Conservation (phyloP, 805 yeast genomes). For the Starmerella etchellsii region DNA sequence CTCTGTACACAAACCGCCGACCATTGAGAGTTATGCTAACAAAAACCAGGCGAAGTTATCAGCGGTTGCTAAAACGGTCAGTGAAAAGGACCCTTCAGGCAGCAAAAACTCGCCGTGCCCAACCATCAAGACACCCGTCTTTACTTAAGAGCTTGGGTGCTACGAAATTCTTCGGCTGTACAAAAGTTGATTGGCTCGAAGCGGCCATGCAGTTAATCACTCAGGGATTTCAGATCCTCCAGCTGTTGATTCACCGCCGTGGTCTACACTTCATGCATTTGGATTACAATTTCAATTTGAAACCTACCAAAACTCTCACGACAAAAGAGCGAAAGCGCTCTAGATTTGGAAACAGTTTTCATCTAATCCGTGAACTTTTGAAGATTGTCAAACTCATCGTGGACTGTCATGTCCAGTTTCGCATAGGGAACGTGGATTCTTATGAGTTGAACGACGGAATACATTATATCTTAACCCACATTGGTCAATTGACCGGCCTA, state of each 20-base stretch:
- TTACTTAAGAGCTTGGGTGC: slow-evolving; percentile 52
- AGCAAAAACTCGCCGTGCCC: slow-evolving; percentile 22
- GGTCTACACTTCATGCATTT: slow-evolving; percentile 86
- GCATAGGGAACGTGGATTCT: slow-evolving; percentile 84
- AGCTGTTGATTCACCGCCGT: slow-evolving; percentile 73
- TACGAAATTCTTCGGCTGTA: slow-evolving; percentile 83
- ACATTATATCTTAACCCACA: slow-evolving; percentile 76
- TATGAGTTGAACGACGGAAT: slow-evolving; percentile 92
- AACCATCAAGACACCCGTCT: slow-evolving; percentile 36
- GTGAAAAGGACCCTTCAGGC: slow-evolving; percentile 58
- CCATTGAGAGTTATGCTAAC: slow-evolving; percentile 39
- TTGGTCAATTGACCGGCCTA: slow-evolving; percentile 93
- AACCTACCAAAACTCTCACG: slow-evolving; percentile 90
- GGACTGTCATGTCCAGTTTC: slow-evolving; percentile 83
- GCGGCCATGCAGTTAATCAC: slow-evolving; percentile 89
- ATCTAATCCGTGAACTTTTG: slow-evolving; percentile 76
- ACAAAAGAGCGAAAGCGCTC: slow-evolving; percentile 94
- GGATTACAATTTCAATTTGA: slow-evolving; percentile 88
- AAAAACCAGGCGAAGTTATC: slow-evolving; percentile 78
- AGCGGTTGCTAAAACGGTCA: slow-evolving; percentile 64
- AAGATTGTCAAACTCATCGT: slow-evolving; percentile 75
- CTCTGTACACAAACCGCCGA: slow-evolving; percentile 57
- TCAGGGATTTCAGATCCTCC: slow-evolving; percentile 91
- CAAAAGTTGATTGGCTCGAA: slow-evolving; percentile 95
- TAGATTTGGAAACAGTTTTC: slow-evolving; percentile 93